These are phyloP conservation scores for Micromonas pusilla DNA, from an alignment of 139 green algal species.

Conservation along the genomic window DNA sequence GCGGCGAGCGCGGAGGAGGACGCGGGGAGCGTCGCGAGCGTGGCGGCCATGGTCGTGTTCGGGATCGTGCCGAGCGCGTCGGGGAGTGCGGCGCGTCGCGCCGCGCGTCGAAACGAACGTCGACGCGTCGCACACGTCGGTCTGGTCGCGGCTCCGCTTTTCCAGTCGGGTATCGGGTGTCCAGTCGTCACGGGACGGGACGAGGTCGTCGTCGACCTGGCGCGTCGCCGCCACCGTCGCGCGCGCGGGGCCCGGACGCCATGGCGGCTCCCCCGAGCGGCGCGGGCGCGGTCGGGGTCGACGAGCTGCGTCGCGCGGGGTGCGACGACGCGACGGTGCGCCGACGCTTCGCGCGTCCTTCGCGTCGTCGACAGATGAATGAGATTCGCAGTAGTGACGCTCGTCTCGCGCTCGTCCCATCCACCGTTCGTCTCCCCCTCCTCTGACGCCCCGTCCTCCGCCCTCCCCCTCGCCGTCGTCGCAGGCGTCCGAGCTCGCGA, in stretches of 20 bases:
- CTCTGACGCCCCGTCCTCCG: background rate
- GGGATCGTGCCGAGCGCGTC: background rate
- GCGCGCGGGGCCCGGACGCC: no score
- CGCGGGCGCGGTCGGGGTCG: background rate
- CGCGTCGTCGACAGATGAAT: background rate
- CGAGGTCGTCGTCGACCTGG: constrained; percentile 1
- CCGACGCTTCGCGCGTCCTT: background rate
- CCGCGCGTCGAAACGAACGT: background rate
- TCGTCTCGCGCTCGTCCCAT: background rate
- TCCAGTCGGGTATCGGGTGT: background rate
- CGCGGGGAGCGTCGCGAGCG: background rate
- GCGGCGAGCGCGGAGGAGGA: background rate
- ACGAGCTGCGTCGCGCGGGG: background rate
- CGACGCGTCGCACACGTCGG: background rate
- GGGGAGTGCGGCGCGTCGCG: no score
- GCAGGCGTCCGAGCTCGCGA: no score
- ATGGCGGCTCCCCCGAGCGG: background rate
- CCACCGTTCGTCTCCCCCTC: background rate
- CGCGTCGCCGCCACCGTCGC: background rate
- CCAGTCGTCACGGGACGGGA: background rate
- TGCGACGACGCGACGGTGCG: no score
- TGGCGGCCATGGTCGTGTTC: background rate
- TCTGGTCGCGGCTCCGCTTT: background rate
- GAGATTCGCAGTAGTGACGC: background rate
- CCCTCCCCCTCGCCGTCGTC: background rate